phyloP scores from a whole-genome alignment of 2,329 filamentous ascomycete genomes.

The Tolypocladium sp. region DNA sequence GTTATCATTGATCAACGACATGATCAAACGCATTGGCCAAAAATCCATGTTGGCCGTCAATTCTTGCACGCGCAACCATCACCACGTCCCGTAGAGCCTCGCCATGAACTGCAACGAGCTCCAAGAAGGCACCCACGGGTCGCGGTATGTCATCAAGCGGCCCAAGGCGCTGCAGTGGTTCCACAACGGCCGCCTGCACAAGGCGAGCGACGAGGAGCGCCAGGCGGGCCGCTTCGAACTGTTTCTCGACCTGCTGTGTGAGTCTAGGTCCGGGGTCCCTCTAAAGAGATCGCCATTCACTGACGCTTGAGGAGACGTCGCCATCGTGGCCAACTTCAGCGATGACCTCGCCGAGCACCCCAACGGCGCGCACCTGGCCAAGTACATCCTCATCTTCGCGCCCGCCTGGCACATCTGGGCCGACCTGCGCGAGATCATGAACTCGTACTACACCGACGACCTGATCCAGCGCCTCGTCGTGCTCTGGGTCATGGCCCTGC shows the following conservation, averaged over 20 bases:
- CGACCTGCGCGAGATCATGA: constrained; percentile 41
- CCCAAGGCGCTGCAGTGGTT: constrained; percentile 36
- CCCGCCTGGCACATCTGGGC: constrained; percentile 42
- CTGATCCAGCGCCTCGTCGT: constrained; percentile 35
- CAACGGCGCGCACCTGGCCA: constrained; percentile 31
- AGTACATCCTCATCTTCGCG: constrained; percentile 38
- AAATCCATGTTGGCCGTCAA: not conserved
- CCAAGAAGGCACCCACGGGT: constrained; percentile 17
- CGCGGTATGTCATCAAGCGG: constrained; percentile 25
- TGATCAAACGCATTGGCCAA: not conserved
- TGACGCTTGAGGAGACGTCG: constrained; percentile 21
- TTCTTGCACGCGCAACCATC: not conserved
- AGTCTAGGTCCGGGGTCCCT: constrained; percentile 4
- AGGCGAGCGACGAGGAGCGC: constrained; percentile 32
- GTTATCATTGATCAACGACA: too few relatives aligned
- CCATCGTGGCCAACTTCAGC: constrained; percentile 40
- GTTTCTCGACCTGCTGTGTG: constrained; percentile 38
- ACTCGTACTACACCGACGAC: constrained; percentile 43
- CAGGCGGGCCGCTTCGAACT: constrained; percentile 38
- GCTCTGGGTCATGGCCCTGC: constrained; percentile 40
- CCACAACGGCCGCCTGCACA: constrained; percentile 29
- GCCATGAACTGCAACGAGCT: constrained; percentile 28
- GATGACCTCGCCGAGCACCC: constrained; percentile 37
- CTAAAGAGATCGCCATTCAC: not conserved
- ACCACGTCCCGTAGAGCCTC: not conserved